Conservation (phyloP, 2,329 filamentous ascomycete genomes). For the Diplodia mutila region DNA sequence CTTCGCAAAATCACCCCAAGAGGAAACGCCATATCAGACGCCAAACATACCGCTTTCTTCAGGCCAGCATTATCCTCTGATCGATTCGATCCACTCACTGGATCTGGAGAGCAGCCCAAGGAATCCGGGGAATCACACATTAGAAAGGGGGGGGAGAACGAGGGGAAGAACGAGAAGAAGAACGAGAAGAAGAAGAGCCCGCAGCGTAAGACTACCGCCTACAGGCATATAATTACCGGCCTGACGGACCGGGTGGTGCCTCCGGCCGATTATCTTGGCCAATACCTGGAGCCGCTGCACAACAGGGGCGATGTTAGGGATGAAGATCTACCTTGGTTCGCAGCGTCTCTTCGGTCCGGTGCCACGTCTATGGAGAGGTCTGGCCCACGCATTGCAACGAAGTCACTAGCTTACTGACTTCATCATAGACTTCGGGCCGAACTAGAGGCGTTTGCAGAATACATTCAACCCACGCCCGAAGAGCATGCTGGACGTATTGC, state of each 20-base stretch:
- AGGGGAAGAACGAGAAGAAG: neutral
- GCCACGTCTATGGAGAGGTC: constrained; percentile 5
- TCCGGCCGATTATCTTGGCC: constrained; percentile 10
- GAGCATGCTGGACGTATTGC: constrained; percentile 48
- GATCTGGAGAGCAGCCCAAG: neutral
- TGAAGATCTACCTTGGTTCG: constrained; percentile 13
- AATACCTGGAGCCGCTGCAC: constrained; percentile 1
- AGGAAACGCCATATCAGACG: too few relatives aligned
- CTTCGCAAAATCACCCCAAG: neutral
- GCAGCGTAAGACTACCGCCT: too few relatives aligned
- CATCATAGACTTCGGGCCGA: constrained; percentile 46
- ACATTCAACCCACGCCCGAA: constrained; percentile 46
- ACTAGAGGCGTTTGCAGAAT: constrained; percentile 51
- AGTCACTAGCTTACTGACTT: neutral
- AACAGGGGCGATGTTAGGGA: neutral
- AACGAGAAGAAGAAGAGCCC: too few relatives aligned
- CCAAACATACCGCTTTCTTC: neutral
- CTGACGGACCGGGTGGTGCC: neutral
- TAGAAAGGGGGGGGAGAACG: too few relatives aligned
- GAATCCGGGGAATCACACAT: too few relatives aligned
- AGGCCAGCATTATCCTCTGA: neutral
- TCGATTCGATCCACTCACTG: neutral
- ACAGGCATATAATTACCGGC: too few relatives aligned
- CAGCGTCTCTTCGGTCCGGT: neutral
- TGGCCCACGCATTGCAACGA: neutral